Base-by-base conservation (phyloP, 768 basidiomycete genomes). In the Russula foetens region DNA sequence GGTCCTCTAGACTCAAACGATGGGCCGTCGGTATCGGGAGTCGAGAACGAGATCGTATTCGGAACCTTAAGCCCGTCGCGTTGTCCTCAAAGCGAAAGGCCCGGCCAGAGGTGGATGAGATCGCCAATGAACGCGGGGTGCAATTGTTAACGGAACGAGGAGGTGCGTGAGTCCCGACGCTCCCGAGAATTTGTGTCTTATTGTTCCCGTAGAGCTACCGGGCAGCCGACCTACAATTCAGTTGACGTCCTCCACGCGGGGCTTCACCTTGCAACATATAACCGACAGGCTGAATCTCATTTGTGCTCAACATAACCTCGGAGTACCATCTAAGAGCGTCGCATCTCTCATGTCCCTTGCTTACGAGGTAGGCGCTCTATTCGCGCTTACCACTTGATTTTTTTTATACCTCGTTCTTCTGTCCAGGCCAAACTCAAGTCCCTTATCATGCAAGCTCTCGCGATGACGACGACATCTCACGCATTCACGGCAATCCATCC, bases 241-340 rank as follows among this genome's bases (percentile, higher is more conserved):
- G 57, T 78, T 92, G n/a, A 82, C 88, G 35, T 83, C 89, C 9
- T 79, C 81, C 59, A 86, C 86, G 5, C 82, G 83, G 56, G 85
- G 83, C 6, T 86, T 87, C 5, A 88, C 86, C 1, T 68, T 86
- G 23, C 86, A 90, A 68, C 88, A 91, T 63, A 83, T 92, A 45
- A 79, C 82, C 7, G 90, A 92, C 65, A 80, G 89, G 57, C 82
- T 91, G 61, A 90, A 90, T 67, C 81, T 92, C 35, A 86, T 90
- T 62, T 88, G 84, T 43, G 86, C 88, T 1, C 90, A 92, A 67
- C 84, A 90, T 66, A 84, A 84, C 65, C 72, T 91, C 2, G 75
- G 75, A 3, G 71, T 78, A 19, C 88, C 90, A 0, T 76, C 81
- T 5, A 83, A 83, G 49, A 72, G 76, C 7, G 90, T 88, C 7